Evolutionary conservation across 352 stramenopile species (phyloP), one percentile per base, ranked within the genome.

Genomic region (Phytophthora parvispora): DNA sequence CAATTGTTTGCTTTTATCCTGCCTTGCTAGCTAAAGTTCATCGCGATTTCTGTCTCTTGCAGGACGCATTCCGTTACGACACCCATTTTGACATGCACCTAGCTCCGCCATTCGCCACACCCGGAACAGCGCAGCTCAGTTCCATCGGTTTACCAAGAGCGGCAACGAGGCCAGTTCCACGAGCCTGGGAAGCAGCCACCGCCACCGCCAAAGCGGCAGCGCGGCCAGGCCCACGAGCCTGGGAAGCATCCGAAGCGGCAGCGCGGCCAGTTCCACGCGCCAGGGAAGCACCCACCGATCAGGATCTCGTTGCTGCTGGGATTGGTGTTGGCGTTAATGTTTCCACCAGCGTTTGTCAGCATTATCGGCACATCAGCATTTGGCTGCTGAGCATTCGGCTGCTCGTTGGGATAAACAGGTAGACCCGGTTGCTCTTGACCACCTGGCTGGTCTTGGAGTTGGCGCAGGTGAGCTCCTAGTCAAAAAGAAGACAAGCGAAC

Each of bases 191-290:
- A 54, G 15, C 66, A 73, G 12, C 24, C 38, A 34, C 59, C 47
- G 8, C 58, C 58, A 15, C n/a, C n/a, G n/a, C n/a, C n/a, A n/a
- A 49, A 59, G 15, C 66, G 66, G 52, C 66, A 73, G 27, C 58
- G 52, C 2, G 66, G 66, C 66, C 66, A 73, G 43, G 63, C 64
- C 58, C 40, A 68, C 4, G 58, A 68, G 13, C 65, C 65, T 2
- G 59, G 66, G 9, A 64, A 53, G 9, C 66, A 73, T 6, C 24
- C 43, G n/a, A 42, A 55, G 24, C 66, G 66, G 45, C 66, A 73
- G 25, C 58, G 59, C 5, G 66, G 66, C 66, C 66, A 73, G 43
- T 68, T 69, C 58, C 40, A 68, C 15, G 58, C 58, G 10, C 65
- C 65, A 10, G 66, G 65, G 45, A 52, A 65, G 29, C 66, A 74